Conservation (phyloP, 1,284 basidiomycete species). For the Lentinus polychrous region DNA sequence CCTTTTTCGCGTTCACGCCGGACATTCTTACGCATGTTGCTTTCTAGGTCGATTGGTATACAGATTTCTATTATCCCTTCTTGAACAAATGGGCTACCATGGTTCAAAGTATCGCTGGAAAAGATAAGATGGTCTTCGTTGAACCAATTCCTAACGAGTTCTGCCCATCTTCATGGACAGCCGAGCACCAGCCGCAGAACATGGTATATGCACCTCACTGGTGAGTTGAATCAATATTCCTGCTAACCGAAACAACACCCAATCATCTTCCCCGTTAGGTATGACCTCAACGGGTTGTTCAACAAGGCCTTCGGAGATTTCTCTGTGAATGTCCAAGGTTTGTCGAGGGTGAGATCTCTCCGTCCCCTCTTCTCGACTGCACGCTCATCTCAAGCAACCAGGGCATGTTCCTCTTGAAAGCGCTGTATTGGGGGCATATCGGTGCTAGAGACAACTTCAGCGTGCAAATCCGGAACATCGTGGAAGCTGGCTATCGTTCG, state of each 20-base stretch:
- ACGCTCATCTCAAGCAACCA: slow-evolving; percentile 30
- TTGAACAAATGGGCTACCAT: slow-evolving; percentile 64
- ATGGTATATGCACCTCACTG: slow-evolving; percentile 91
- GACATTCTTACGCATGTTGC: not conserved
- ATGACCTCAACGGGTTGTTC: slow-evolving; percentile 85
- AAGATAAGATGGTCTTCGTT: slow-evolving; percentile 68
- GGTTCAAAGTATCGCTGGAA: slow-evolving; percentile 44
- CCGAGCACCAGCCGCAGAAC: slow-evolving; percentile 54
- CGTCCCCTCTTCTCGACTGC: not conserved
- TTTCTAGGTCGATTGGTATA: slow-evolving; percentile 72
- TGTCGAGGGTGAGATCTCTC: slow-evolving; percentile 58
- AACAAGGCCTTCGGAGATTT: slow-evolving; percentile 76
- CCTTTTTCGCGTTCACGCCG: not conserved
- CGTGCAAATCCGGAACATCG: slow-evolving; percentile 76
- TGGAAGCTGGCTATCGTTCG: slow-evolving; percentile 55
- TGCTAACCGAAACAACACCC: not conserved
- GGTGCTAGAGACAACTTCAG: slow-evolving; percentile 79
- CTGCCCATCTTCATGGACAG: slow-evolving; percentile 72
- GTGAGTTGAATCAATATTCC: slow-evolving; percentile 32
- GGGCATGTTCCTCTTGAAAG: slow-evolving; percentile 79
- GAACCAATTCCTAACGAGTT: slow-evolving; percentile 93
- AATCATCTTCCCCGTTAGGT: slow-evolving; percentile 42
- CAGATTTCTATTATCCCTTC: slow-evolving; percentile 83
- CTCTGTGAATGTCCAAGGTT: slow-evolving; percentile 84
- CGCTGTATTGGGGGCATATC: slow-evolving; percentile 82